Evolutionary conservation across 306 rosid genomes (phyloP).

Genomic region (Glycyrrhiza uralensis): DNA sequence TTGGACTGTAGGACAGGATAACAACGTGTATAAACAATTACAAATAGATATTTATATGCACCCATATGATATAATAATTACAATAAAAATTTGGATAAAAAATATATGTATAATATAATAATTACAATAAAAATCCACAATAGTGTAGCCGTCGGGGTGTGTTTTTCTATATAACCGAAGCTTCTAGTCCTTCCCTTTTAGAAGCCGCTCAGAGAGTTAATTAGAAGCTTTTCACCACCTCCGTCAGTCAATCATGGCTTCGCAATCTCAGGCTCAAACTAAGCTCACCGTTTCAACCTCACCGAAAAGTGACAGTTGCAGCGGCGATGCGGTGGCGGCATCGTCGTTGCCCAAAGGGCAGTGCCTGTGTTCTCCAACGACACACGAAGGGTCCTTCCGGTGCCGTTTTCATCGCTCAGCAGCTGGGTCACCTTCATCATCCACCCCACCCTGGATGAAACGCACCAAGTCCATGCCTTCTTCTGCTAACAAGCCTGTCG

Average conservation of each 20-base stretch:
- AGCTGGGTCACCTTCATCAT: conserved; percentile 48
- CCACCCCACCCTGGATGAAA: conserved; percentile 58
- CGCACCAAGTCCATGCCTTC: conserved; percentile 56
- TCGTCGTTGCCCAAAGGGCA: conserved; percentile 58
- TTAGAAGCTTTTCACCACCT: neutral
- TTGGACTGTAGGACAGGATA: neutral
- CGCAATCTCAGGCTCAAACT: conserved; percentile 17
- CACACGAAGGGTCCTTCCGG: conserved; percentile 87
- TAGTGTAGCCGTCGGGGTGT: too few relatives aligned
- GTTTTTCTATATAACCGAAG: conserved; percentile 10
- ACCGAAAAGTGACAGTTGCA: conserved; percentile 34
- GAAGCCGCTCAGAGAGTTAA: neutral
- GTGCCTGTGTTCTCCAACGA: conserved; percentile 89
- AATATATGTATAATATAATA: too few relatives aligned
- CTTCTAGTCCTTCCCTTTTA: neutral
- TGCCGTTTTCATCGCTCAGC: conserved; percentile 75
- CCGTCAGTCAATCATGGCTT: conserved; percentile 50
- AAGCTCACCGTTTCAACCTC: conserved; percentile 47
- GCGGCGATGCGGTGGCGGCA: conserved; percentile 12
- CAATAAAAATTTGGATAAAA: too few relatives aligned
- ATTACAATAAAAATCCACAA: too few relatives aligned
- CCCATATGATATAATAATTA: too few relatives aligned
- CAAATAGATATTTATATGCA: too few relatives aligned
- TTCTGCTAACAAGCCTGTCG: conserved; percentile 24
- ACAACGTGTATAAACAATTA: too few relatives aligned